phyloP scores from a whole-genome alignment of 768 basidiomycete genomes.

The Lyophyllum atratum region DNA sequence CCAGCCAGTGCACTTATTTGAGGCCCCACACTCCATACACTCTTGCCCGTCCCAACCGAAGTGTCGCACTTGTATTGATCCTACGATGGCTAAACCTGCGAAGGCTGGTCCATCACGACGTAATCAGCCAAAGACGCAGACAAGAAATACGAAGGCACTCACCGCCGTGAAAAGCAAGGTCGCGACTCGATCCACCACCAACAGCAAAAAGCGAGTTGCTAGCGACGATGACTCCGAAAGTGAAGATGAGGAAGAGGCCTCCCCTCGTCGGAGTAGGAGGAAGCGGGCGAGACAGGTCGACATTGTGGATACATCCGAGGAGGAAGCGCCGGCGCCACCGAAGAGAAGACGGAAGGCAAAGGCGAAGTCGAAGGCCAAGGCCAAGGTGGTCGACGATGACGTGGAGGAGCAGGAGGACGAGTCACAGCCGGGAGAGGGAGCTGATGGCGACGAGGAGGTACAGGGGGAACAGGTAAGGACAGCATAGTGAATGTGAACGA shows the following conservation, averaged over 20 bases:
- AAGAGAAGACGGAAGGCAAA: neutral
- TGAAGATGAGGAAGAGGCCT: neutral
- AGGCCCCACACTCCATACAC: too few relatives aligned
- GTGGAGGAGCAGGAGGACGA: neutral
- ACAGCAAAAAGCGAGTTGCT: neutral
- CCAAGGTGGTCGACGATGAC: neutral
- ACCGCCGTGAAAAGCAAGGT: neutral
- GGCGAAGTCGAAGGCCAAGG: neutral
- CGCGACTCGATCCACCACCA: too few relatives aligned
- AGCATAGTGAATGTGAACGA: too few relatives aligned
- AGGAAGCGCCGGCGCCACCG: neutral
- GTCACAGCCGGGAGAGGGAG: too few relatives aligned
- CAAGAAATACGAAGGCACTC: neutral
- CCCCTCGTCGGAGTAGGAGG: neutral
- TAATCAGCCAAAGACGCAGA: too few relatives aligned
- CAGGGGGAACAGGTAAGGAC: neutral
- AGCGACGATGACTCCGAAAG: neutral
- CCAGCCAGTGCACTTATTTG: too few relatives aligned
- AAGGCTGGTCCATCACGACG: too few relatives aligned
- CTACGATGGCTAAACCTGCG: too few relatives aligned
- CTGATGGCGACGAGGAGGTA: neutral
- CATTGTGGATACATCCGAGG: neutral
- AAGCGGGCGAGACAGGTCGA: neutral
- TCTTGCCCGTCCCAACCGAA: too few relatives aligned
- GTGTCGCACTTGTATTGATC: too few relatives aligned